These are phyloP conservation scores for Emmonsia crescens DNA, from an alignment of 2,329 filamentous ascomycete genomes.

Conservation along the genomic window DNA sequence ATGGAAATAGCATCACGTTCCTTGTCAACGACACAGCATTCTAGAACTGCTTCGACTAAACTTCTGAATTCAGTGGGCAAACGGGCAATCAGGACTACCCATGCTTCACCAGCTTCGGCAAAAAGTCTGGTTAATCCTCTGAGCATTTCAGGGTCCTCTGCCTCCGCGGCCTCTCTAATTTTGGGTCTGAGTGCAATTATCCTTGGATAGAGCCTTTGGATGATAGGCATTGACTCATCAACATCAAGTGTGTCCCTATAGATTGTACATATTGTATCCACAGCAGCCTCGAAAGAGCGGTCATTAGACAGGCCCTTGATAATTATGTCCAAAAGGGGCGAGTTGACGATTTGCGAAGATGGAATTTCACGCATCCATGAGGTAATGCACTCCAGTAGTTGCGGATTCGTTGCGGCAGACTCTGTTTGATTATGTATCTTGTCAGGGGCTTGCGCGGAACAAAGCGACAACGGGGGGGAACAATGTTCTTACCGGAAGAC, in stretches of 20 bases:
- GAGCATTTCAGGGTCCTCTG: conserved; percentile 76
- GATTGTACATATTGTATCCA: conserved; percentile 86
- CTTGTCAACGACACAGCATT: conserved; percentile 76
- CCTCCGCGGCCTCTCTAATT: conserved; percentile 61
- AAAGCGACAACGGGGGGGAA: background rate
- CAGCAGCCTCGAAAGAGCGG: conserved; percentile 70
- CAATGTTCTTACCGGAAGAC: conserved; percentile 58
- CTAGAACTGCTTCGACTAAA: conserved; percentile 82
- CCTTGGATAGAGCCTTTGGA: conserved; percentile 71
- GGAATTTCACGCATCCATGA: conserved; percentile 95
- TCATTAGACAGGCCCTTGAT: conserved; percentile 64
- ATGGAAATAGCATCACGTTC: conserved; percentile 86
- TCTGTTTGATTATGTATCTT: conserved; percentile 37
- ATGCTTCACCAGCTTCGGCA: conserved; percentile 83
- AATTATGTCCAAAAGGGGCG: conserved; percentile 70
- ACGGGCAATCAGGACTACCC: conserved; percentile 84
- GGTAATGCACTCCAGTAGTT: conserved; percentile 87
- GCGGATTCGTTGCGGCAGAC: conserved; percentile 70
- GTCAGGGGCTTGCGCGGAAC: background rate
- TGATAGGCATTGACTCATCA: conserved; percentile 74
- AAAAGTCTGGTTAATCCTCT: conserved; percentile 85
- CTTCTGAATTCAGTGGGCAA: conserved; percentile 70
- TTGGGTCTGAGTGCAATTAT: conserved; percentile 66
- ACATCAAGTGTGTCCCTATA: conserved; percentile 88
- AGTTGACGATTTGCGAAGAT: conserved; percentile 69